Base-by-base conservation (phyloP, 306 rosid species). In the Vigna hirtella region DNA sequence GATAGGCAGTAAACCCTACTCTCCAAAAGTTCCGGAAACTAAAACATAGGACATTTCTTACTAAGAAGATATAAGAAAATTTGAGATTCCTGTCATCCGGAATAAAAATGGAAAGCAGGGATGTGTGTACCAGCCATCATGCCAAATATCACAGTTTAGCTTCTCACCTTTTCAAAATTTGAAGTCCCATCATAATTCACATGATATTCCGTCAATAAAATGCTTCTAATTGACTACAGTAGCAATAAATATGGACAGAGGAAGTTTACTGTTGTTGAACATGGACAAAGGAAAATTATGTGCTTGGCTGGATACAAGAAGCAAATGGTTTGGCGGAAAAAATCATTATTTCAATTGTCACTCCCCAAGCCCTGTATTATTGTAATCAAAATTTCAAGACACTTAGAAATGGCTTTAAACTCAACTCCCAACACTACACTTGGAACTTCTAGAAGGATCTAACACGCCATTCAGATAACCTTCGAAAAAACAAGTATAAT, bases 371-470 rank as follows among this genome's bases (percentile, higher is more conserved):
- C 34, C 12, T 20, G 13, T 11, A 59, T 14, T 57, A 48, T 56
- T 45, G 4, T 32, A n/a, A 18, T 32, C 1, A 53, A 55, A 10
- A 56, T 28, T 16, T 42, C 17, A 11, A 61, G 47, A 12, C 7
- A 32, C 14, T 45, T 32, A 10, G 28, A 69, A 69, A 57, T 68
- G 70, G 42, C 65, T 69, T 78, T 5, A 24, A 63, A 59, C 59
- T 56, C 38, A 1, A 5, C 26, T 36, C 15, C 52, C 30, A 45
- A 16, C 18, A 11, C 14, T 13, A 56, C 16, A 45, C 15, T 66
- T 24, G 4, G 24, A 28, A 56, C 34, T 56, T 56, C 24, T 56
- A 56, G 63, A 56, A 22, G 16, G 63, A 26, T 24, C 32, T 7
- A 56, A 22, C 24, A 56, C 4, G 34, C 63, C 5, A 55, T 15